Percentiles rank a stretch among this genome's conserved stretches.
Evolutionary conservation across 768 basidiomycete species (phyloP).

Genomic region (Suillus subluteus): DNA sequence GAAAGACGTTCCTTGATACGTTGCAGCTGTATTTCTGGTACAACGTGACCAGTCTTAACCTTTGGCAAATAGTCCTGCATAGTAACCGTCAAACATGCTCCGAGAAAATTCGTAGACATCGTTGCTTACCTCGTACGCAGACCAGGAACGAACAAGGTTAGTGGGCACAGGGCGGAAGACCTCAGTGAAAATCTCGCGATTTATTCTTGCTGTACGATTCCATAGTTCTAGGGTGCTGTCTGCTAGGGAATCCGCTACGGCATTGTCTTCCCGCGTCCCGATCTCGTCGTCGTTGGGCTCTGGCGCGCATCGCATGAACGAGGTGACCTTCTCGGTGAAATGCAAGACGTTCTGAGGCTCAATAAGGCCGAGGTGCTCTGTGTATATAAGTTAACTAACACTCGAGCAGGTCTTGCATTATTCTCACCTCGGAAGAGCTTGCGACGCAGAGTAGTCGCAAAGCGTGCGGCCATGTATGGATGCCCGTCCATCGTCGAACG

Average conservation of each 20-base stretch:
- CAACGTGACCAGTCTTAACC: slow-evolving; percentile 81
- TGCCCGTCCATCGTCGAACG: slow-evolving; percentile 78
- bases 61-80: slow-evolving; percentile 75
- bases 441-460: slow-evolving; percentile 83
- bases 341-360: slow-evolving; percentile 58
- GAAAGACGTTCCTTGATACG: slow-evolving; percentile 78
- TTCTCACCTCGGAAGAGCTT: slow-evolving; percentile 76
- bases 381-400: slow-evolving; percentile 31
- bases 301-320: slow-evolving; percentile 84
- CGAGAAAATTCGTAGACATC: slow-evolving; percentile 6
- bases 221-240: slow-evolving; percentile 62
- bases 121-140: slow-evolving; percentile 68
- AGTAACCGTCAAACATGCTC: slow-evolving; percentile 7
- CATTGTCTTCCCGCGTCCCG: slow-evolving; percentile 53
- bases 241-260: slow-evolving; percentile 80
- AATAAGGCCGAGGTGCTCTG: slow-evolving; percentile 89
- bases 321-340: slow-evolving; percentile 44
- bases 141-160: slow-evolving; percentile 80
- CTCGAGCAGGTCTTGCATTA: slow-evolving; percentile 13
- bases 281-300: slow-evolving; percentile 70
- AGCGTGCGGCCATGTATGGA: slow-evolving; percentile 71
- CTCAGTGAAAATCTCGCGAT: slow-evolving; percentile 85
- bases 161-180: slow-evolving; percentile 86
- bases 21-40: slow-evolving; percentile 62
- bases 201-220: slow-evolving; percentile 73